Base-by-base conservation (phyloP, 257 asterid genomes). In the Capsicum pubescens region DNA sequence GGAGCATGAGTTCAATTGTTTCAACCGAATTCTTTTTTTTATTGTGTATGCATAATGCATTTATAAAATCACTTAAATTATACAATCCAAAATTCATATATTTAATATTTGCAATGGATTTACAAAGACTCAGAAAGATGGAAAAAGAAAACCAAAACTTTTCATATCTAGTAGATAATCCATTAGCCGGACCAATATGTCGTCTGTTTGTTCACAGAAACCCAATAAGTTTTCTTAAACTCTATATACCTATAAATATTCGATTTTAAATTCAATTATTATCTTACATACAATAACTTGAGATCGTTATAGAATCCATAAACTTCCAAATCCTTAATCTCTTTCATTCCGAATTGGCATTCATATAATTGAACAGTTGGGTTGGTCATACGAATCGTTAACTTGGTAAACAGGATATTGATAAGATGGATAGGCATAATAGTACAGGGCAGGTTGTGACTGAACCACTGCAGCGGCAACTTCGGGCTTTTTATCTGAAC, bases 241-340 rank as follows among this genome's bases (percentile, higher is more conserved):
- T 21, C 36, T 5, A 4, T 64, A 6, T 64, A 26, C 11, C 1
- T 19, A 21, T 10, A 63, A 21, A 21, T 21, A 63, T 63, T 63
- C 21, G 2, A 21, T 6, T 0, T 3, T 0, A 0, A 61, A 19
- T 19, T 19, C 0, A 61, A 0, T 19, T 63, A 26, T 63, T 26
- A 21, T 63, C 4, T 68, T 0, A 39, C 4, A 4, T 39, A 3
- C 44, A 39, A 1, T 2, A 26, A 26, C 44, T 39, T 39, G 44
- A 39, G 44, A 4, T 39, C 0, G 6, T 39, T 39, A 39, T 39
- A 39, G 44, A 39, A 39, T 4, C 44, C 44, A 39, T 39, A n/a
- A n/a, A n/a, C n/a, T n/a, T n/a, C n/a, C n/a, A n/a, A n/a, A n/a
- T n/a, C n/a, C n/a, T n/a, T n/a, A 39, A 55, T 11, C 48, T 1